Base-by-base conservation (phyloP, 2,329 filamentous ascomycete species). In the Sporothrix brunneoviolacea region DNA sequence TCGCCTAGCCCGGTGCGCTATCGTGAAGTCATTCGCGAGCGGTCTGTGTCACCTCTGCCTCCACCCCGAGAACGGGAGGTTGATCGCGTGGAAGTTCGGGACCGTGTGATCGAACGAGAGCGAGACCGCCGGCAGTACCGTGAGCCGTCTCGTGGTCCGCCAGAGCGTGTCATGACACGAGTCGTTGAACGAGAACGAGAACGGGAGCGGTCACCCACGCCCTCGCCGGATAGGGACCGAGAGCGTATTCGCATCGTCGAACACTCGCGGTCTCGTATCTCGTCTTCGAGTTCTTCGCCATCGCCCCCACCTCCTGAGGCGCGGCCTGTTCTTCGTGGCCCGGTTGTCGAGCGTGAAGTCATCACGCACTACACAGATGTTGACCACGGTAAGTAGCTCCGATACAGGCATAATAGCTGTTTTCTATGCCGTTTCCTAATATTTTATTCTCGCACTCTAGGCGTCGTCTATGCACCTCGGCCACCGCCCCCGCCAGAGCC, bases 341-440 rank as follows among this genome's bases (percentile, higher is more conserved):
- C 89, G 30, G 86, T 84, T 1, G 88, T 95, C 59, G 87, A 91
- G 67, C 82, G 91, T 61, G 88, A 95, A 63, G 83, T 95, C 52
- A 91, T 94, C 57, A 94, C 88, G 0, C 88, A 93, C 68, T 91
- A 93, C 64, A 79, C 84, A 52, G 86, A 91, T 62, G 85, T 94
- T 59, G 87, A 95, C 62, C 88, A 95, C 68, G 90, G 87, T 88
- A 73, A 64, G 81, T 66, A 30, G 39, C 15, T 33, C 18, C 18
- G 18, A 13, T 32, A 9, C 10, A 13, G 4, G 3, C 3, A 3
- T n/a, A 16, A 15, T 51, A 22, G 30, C 36, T 9, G 18, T 21
- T n/a, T 33, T 37, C 15, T 12, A 12, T 32, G 45, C n/a, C 21
- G n/a, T 35, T 13, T 22, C 32, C 19, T 13, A 39, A 27, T 13